Evolutionary conservation across 148 eudicot genomes (phyloP).

Genomic region (Euryodendron excelsum): DNA sequence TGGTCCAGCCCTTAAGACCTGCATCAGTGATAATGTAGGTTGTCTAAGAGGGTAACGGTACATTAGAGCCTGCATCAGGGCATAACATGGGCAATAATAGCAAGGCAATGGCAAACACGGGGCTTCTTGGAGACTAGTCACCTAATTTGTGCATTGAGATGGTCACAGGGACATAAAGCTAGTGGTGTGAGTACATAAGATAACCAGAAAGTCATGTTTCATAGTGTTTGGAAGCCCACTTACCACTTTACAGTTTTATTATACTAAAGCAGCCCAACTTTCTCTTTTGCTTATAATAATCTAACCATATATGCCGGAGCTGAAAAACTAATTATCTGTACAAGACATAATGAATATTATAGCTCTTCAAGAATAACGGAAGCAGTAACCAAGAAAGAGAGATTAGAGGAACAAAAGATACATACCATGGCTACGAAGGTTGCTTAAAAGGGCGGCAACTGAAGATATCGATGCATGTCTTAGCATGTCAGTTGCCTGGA

Average conservation of each 20-base stretch:
- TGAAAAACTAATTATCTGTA: neutral
- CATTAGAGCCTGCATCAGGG: neutral
- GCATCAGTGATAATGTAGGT: neutral
- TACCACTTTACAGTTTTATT: neutral
- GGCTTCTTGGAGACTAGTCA: neutral
- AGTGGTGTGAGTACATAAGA: neutral
- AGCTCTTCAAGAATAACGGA: neutral
- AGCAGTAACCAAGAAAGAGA: neutral
- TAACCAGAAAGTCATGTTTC: neutral
- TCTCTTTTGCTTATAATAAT: neutral
- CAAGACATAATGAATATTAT: neutral
- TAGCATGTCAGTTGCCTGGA: conserved; percentile 69
- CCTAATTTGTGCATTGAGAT: neutral
- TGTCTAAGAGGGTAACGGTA: neutral
- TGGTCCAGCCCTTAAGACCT: neutral
- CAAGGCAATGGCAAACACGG: too few species aligned
- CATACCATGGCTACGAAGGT: conserved; percentile 77
- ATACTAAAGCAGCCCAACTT: neutral
- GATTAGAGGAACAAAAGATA: neutral
- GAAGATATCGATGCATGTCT: conserved; percentile 59
- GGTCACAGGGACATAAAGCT: neutral
- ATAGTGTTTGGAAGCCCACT: neutral
- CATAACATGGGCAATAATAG: neutral
- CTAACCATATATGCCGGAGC: neutral
- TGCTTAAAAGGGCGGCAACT: conserved; percentile 59